phyloP scores from a whole-genome alignment of 176 grass and related monocot genomes.

The Avena sativa region DNA sequence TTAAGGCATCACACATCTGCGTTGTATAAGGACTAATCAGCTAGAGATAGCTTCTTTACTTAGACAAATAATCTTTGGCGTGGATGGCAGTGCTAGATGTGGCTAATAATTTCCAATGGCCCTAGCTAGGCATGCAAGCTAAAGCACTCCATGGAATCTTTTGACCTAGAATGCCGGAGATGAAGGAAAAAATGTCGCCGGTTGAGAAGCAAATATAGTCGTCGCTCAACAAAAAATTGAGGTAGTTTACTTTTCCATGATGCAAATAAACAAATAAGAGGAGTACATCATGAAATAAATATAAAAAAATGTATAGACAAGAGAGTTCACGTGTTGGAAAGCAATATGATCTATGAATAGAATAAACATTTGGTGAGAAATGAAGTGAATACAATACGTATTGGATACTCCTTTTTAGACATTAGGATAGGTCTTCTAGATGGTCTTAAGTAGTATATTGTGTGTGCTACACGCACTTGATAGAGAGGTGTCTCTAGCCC shows the following conservation, averaged over 20 bases:
- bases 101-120: constrained; percentile 37
- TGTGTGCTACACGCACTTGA: background rate
- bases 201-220: background rate
- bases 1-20: constrained; percentile 8
- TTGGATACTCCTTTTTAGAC: background rate
- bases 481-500: background rate
- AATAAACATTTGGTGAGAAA: no score
- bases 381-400: background rate
- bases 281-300: no score
- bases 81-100: constrained; percentile 30
- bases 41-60: background rate
- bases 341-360: no score
- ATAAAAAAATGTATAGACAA: background rate
- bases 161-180: constrained; percentile 27
- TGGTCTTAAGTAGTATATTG: background rate
- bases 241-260: background rate
- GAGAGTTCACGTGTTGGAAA: constrained; percentile 5
- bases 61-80: background rate
- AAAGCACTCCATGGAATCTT: constrained; percentile 46
- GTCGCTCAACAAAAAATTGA: no score
- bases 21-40: background rate
- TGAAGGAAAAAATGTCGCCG: background rate
- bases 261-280: background rate
- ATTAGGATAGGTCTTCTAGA: background rate
- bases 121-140: background rate